A percentile compares a stretch with the other conserved stretches of the same genome.
phyloP scores from a whole-genome alignment of 331 rosid genomes.

The Ulmus americana region DNA sequence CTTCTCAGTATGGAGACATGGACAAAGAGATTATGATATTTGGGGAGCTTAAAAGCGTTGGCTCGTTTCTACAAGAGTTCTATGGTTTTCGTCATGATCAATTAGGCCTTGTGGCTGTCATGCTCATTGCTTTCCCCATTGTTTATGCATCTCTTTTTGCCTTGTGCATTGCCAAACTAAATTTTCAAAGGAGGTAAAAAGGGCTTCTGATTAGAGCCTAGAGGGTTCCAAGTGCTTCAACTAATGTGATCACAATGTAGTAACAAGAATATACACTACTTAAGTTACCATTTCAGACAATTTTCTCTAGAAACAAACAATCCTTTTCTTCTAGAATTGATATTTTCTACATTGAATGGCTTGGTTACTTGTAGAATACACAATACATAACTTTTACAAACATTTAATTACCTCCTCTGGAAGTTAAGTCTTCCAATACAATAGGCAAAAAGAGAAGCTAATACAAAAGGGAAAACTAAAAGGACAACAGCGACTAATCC shows the following conservation, averaged over 20 bases:
- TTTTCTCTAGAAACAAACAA: no score
- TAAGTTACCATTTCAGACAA: no score
- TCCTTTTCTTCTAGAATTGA: no score
- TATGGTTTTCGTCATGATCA: constrained; percentile 19
- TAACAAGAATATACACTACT: no score
- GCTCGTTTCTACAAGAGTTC: constrained; percentile 22
- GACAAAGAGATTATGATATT: constrained; percentile 17
- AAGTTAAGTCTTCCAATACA: constrained; percentile 72
- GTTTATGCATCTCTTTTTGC: constrained; percentile 25
- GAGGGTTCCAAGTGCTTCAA: no score
- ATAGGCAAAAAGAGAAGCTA: constrained; percentile 72
- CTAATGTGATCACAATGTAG: no score
- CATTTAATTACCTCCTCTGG: constrained; percentile 42
- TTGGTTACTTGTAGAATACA: no score
- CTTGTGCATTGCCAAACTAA: constrained; percentile 8
- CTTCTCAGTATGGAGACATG: constrained; percentile 25
- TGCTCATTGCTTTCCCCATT: constrained; percentile 24
- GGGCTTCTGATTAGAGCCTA: no score
- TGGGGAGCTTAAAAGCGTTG: constrained; percentile 24
- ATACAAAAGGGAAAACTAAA: constrained; percentile 52
- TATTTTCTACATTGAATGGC: no score
- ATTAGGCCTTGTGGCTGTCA: constrained; percentile 18
- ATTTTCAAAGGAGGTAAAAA: constrained; percentile 24
- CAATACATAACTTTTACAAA: neutral
- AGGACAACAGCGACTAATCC: constrained; percentile 57